Evolutionary conservation across 768 basidiomycete species (phyloP), one percentile per base, ranked within the genome.

Genomic region (Amanita thiersii): DNA sequence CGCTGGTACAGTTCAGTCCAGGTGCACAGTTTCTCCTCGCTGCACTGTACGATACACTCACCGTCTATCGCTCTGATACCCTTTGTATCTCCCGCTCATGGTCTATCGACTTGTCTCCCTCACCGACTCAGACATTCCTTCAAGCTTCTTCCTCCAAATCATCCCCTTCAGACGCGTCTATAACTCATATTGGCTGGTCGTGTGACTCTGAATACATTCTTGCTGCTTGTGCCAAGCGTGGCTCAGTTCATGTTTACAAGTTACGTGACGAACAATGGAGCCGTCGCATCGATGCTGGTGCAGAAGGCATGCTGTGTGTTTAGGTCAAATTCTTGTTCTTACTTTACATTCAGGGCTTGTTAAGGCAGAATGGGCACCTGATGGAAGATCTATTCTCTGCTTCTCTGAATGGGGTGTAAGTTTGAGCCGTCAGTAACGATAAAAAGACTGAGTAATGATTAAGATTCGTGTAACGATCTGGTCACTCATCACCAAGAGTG

Each of bases 401-500:
- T 97, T 92, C 61, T 92, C 89, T 3, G 86, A 92, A 51, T 88
- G 88, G 84, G 88, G 86, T 52, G 92, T 93, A 64, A 68, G 91
- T 75, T 15, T 14, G 21, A 19, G 23, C n/a, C 6, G 30, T 23
- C 29, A 23, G 25, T 31, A 12, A 18, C 44, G 14, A 35, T 19
- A 29, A 30, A 33, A 19, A 34, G 20, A 29, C 36, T 43, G 19
- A 29, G 36, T 35, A 14, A 39, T 51, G 20, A 31, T 21, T 28
- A 52, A 96, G 92, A 72, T 94, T 32, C 73, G 90, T 39, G 75
- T 94, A 8, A 86, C 88, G 1, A 66, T 93, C 32, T 92, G 91
- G 84, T 90, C 87, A 9, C 64, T 94, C 18, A 62, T 77, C 2
- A 81, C 78, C 1, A 86, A 84, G 17, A 60, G 65, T 4, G 80